phyloP scores from a whole-genome alignment of 148 eudicot genomes.

The Rhododendron mucronatum region DNA sequence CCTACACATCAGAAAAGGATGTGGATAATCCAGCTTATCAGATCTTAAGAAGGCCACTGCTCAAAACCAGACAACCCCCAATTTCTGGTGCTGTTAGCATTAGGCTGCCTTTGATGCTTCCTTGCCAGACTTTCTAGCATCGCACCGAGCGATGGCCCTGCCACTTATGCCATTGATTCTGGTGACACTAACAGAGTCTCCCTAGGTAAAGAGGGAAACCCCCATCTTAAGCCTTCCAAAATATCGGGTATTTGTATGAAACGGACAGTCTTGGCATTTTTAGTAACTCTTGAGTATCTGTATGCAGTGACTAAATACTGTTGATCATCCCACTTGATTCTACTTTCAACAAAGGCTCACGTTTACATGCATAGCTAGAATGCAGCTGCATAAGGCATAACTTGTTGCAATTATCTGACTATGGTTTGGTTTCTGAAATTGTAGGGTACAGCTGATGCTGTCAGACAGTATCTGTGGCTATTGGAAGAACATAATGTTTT shows the following conservation, averaged over 20 bases:
- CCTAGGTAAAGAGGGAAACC: neutral
- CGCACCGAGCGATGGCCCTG: neutral
- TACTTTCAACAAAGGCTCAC: neutral
- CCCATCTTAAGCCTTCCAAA: neutral
- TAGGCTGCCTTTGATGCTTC: neutral
- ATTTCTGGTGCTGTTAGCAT: neutral
- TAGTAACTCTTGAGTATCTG: neutral
- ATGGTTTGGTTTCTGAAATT: neutral
- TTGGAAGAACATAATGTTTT: constrained; percentile 90
- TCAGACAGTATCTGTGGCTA: constrained; percentile 80
- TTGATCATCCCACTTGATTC: neutral
- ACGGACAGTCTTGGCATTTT: neutral
- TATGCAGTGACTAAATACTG: neutral
- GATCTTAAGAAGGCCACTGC: neutral
- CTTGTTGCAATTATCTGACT: neutral
- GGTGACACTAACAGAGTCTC: neutral
- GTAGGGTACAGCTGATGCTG: constrained; percentile 97
- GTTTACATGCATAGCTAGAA: neutral
- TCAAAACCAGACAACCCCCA: neutral
- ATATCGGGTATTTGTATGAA: neutral
- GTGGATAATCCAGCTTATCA: neutral
- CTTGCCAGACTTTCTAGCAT: neutral
- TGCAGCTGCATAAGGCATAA: constrained; percentile 2
- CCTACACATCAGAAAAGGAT: neutral
- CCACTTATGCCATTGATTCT: neutral